Evolutionary conservation across 768 basidiomycete species (phyloP), one percentile per base, ranked within the genome.

Genomic region (Pisolithus orientalis): DNA sequence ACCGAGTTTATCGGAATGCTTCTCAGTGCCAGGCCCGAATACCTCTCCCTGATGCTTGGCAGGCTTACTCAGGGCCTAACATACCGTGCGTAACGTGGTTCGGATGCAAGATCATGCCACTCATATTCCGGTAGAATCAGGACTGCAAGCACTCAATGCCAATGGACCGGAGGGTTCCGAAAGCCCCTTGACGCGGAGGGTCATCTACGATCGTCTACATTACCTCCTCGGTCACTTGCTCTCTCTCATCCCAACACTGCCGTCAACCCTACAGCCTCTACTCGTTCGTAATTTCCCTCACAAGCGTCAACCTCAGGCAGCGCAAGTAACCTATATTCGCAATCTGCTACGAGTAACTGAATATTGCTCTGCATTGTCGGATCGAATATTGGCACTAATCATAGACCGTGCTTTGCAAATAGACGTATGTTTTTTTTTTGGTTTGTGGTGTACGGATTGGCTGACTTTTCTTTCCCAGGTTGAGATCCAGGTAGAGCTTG

Each of bases 391-490:
- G 32, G 85, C 84, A 2, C 85, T 86, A 0, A 90, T 97, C 32
- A 79, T 99, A 24, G 94, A 96, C 67, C 84, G 93, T n/a, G 88
- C 93, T 28, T 85, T 98, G 31, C 86, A 94, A 68, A 94, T 99
- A 53, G 96, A 99, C 67, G 95, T 94, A 62, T 52, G 90, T 76
- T 10, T 25, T 1, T 4, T 47, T 1, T 21, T 10, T 55, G 25
- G 17, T 6, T 49, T 2, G 43, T 31, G 14, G 48, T 17, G 27
- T 49, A 39, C 7, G 4, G 11, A 48, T 14, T 17, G 39, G 17
- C 53, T 57, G n/a, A 51, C 5, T 39, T 8, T 27, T 45, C 6
- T 11, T 4, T 34, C 45, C 1, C 56, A 94, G 92, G 91, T 96
- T 27, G 95, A 99, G 70, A 94, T 99, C 31, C 94, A 96, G 64